These are phyloP conservation scores for Rosellinia necatrix DNA, from an alignment of 2,329 filamentous ascomycete species.

Conservation along the genomic window DNA sequence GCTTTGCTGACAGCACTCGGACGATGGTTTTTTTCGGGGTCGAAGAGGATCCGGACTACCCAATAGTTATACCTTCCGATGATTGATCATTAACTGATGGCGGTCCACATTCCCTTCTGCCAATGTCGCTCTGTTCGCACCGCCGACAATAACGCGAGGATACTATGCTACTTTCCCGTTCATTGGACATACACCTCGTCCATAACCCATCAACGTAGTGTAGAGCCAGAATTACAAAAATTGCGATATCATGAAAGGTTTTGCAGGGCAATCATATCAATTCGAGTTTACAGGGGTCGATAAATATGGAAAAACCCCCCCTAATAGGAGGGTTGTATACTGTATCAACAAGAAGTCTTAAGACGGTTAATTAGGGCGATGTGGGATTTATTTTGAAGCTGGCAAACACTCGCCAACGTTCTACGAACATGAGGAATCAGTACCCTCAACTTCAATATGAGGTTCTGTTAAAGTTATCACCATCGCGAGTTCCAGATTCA, in stretches of 20 bases:
- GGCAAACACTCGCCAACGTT: neutral
- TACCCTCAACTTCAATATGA: neutral
- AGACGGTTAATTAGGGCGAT: neutral
- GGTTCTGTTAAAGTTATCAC: constrained; percentile 23
- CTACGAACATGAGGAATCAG: neutral
- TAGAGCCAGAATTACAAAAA: too few species aligned
- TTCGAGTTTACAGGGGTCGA: neutral
- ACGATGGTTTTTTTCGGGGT: neutral
- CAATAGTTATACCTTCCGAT: neutral
- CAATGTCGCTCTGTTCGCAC: neutral
- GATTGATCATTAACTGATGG: neutral
- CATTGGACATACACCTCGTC: neutral
- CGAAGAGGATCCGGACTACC: neutral
- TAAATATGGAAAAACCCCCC: too few species aligned
- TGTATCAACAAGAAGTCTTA: too few species aligned
- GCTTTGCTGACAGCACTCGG: constrained; percentile 6
- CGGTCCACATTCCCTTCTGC: neutral
- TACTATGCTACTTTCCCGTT: neutral
- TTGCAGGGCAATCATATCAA: neutral
- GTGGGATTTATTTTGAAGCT: neutral
- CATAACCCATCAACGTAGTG: too few species aligned
- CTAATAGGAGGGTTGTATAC: too few species aligned
- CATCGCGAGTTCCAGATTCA: constrained; percentile 2
- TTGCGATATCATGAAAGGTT: neutral
- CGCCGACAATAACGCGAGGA: neutral